A percentile compares a stretch with the other conserved stretches of the same genome.
phyloP scores from a whole-genome alignment of 108 stramenopile species.

The Nitzschia sp. region DNA sequence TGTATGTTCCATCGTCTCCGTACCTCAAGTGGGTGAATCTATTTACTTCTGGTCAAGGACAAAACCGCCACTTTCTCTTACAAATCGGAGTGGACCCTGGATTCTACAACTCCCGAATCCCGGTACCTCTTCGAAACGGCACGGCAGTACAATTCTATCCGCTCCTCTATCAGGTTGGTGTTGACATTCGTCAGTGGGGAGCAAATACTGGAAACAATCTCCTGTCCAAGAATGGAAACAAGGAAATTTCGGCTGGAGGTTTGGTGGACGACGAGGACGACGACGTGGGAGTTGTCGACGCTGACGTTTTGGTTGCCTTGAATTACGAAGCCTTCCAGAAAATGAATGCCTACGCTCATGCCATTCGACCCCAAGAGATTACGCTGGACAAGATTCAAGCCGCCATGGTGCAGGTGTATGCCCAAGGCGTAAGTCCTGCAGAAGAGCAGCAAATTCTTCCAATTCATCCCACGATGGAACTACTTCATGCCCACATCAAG shows the following conservation, averaged over 20 bases:
- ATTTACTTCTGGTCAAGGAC: conserved; percentile 28
- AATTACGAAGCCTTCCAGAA: conserved; percentile 86
- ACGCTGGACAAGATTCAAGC: conserved; percentile 25
- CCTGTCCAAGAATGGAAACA: conserved; percentile 41
- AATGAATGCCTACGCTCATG: conserved; percentile 83
- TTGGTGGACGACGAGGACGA: conserved; percentile 79
- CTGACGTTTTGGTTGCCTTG: conserved; percentile 76
- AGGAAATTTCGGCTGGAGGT: conserved; percentile 26
- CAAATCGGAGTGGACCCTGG: conserved; percentile 66
- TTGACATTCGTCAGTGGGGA: conserved; percentile 90
- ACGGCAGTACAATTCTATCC: conserved; percentile 75
- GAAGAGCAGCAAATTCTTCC: conserved; percentile 29
- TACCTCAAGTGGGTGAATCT: conserved; percentile 66
- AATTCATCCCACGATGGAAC: conserved; percentile 66
- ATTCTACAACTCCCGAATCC: conserved; percentile 70
- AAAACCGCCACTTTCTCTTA: conserved; percentile 42
- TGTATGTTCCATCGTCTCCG: conserved; percentile 65
- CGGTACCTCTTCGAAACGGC: conserved; percentile 61
- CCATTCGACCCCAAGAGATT: conserved; percentile 48
- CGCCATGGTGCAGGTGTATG: conserved; percentile 21
- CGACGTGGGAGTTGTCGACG: conserved; percentile 67
- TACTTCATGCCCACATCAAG: conserved; percentile 67
- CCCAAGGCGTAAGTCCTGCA: not conserved
- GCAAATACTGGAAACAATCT: conserved; percentile 68
- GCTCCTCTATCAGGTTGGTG: conserved; percentile 86